phyloP scores from a whole-genome alignment of 441 rosid species.

The Kokia cookei region DNA sequence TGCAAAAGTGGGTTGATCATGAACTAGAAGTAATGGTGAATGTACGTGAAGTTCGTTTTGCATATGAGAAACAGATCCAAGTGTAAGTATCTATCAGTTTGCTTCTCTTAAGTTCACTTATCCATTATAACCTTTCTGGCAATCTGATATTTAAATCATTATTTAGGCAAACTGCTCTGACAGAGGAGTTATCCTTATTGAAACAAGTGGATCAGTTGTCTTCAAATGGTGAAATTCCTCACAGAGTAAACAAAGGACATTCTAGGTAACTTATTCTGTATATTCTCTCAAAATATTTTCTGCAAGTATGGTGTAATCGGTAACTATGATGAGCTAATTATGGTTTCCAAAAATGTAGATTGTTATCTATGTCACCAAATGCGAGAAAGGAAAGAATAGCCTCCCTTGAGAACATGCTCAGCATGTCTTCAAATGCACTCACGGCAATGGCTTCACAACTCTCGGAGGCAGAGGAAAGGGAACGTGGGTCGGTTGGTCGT shows the following conservation, averaged over 20 bases:
- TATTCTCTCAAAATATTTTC: background rate
- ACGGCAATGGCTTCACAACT: slow-evolving; percentile 66
- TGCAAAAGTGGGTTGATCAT: slow-evolving; percentile 54
- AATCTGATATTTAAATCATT: slow-evolving; percentile 1
- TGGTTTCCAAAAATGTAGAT: slow-evolving; percentile 21
- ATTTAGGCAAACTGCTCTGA: slow-evolving; percentile 49
- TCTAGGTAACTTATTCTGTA: slow-evolving; percentile 29
- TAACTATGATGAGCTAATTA: background rate
- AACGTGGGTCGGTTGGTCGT: slow-evolving; percentile 41
- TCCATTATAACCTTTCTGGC: slow-evolving; percentile 1
- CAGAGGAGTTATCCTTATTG: slow-evolving; percentile 51
- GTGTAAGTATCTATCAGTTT: slow-evolving; percentile 37
- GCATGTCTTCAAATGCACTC: slow-evolving; percentile 56
- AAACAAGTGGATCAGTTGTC: slow-evolving; percentile 48
- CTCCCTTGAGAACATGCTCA: slow-evolving; percentile 61
- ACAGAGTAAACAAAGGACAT: slow-evolving; percentile 39
- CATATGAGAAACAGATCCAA: slow-evolving; percentile 60
- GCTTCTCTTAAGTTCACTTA: slow-evolving; percentile 11
- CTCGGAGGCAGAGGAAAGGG: slow-evolving; percentile 68
- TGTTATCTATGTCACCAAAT: slow-evolving; percentile 50
- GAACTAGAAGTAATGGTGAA: slow-evolving; percentile 57
- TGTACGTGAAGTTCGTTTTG: slow-evolving; percentile 58
- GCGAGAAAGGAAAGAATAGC: slow-evolving; percentile 55
- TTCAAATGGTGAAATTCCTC: slow-evolving; percentile 36
- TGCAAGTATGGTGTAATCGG: background rate